Conservation (phyloP, 169 alveolate genomes). For the Plasmodium relictum region DNA sequence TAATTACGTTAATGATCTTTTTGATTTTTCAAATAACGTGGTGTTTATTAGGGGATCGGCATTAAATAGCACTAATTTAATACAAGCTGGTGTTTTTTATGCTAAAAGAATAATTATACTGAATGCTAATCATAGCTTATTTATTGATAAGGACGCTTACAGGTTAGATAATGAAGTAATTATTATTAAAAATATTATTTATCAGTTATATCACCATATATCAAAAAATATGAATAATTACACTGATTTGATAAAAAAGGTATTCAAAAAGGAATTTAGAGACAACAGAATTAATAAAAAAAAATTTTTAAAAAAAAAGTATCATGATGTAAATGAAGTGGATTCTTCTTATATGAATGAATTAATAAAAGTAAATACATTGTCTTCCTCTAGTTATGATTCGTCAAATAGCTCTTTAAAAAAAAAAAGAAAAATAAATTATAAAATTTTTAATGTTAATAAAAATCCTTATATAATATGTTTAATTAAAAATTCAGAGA, state of each 20-base stretch:
- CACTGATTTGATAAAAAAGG: slow-evolving; percentile 32
- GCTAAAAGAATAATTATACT: slow-evolving; percentile 64
- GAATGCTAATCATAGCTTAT: slow-evolving; percentile 69
- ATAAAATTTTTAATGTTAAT: slow-evolving; percentile 46
- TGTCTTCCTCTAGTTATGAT: background rate
- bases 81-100: slow-evolving; percentile 80
- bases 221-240: slow-evolving; percentile 71
- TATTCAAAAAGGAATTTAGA: slow-evolving; percentile 10
- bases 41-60: slow-evolving; percentile 86
- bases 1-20: slow-evolving; percentile 70
- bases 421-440: background rate
- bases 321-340: slow-evolving; percentile 20
- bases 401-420: background rate
- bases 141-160: slow-evolving; percentile 67
- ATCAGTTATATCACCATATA: slow-evolving; percentile 51
- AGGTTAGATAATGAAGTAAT: slow-evolving; percentile 71
- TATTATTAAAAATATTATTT: slow-evolving; percentile 43
- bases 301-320: slow-evolving; percentile 31
- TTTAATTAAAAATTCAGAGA: slow-evolving; percentile 83
- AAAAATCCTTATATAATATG: slow-evolving; percentile 73
- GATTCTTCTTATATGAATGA: background rate
- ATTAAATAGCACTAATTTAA: slow-evolving; percentile 75
- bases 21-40: slow-evolving; percentile 60
- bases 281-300: slow-evolving; percentile 31
- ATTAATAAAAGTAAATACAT: background rate